Evolutionary conservation across 768 basidiomycete genomes (phyloP), one percentile per base, ranked within the genome.

Genomic region (Candolleomyces eurysporus): DNA sequence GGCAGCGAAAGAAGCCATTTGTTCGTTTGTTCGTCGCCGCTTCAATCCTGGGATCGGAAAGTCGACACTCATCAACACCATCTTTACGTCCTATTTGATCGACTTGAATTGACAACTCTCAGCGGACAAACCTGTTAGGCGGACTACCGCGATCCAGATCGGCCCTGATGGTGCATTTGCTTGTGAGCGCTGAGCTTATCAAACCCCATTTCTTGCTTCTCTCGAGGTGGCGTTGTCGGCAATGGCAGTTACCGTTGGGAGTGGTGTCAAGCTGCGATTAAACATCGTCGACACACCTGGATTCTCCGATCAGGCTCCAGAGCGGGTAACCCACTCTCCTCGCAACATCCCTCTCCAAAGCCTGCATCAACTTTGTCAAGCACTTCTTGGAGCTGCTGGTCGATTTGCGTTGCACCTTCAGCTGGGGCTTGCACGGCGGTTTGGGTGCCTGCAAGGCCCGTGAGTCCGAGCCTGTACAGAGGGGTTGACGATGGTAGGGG

Each of bases 241-340:
- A n/a, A 48, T 30, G 4, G 26, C 66, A 98, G 96, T 96, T 64
- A 95, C 98, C 67, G 89, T 89, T 58, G 96, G 26, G 26, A 26
- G 4, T 26, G 26, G 26, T 26, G 26, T 26, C 26, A 26, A 26
- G 26, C 26, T 99, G 63, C 86, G 94, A 56, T 79, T 99, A 70
- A 98, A 98, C 83, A 98, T 99, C 66, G 94, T 98, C 66, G 96
- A 99, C 76, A 99, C 97, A 10, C 96, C 96, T 57, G 96, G 97
- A 26, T 26, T 26, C 4, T 2, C 26, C 26, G 26, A 26, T 26
- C 26, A 26, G 26, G 26, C 26, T 26, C 26, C 26, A 26, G 2
- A 26, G 26, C 26, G 26, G 26, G 26, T 26, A 26, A 26, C 26
- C 26, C 26, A 26, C 26, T 26, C 26, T 26, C 26, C 26, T 26